A percentile compares a stretch with the other conserved stretches of the same genome.
Conservation (phyloP, 768 basidiomycete genomes). For the Podaxis sp. region DNA sequence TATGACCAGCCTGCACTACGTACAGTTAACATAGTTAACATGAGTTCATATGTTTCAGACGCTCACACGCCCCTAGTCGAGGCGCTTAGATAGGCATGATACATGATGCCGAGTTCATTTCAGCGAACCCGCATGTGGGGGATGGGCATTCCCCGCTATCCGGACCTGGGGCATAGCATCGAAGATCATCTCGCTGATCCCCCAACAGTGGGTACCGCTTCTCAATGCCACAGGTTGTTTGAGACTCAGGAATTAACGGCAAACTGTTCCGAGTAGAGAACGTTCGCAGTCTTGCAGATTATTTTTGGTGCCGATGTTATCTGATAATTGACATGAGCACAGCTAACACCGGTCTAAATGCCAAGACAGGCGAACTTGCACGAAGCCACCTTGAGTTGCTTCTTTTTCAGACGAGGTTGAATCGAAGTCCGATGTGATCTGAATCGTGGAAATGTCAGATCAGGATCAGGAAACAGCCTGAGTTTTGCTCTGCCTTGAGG, state of each 20-base stretch:
- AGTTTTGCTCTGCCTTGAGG: conserved; percentile 4
- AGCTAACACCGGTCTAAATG: conserved; percentile 2
- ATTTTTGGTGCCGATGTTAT: neutral
- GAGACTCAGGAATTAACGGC: neutral
- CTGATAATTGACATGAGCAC: neutral
- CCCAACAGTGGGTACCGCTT: neutral
- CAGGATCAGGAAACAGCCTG: conserved; percentile 2
- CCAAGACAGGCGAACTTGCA: neutral
- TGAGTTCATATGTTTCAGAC: too few species aligned
- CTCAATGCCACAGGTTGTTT: neutral
- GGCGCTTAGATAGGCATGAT: too few species aligned
- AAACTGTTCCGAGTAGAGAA: neutral
- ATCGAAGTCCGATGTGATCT: neutral
- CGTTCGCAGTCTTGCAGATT: neutral
- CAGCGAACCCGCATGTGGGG: neutral
- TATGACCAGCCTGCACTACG: neutral
- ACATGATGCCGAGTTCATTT: too few species aligned
- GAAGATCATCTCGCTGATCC: neutral
- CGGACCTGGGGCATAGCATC: neutral
- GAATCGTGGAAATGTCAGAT: conserved; percentile 5
- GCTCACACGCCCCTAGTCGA: too few species aligned
- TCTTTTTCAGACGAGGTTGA: neutral
- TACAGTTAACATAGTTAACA: neutral
- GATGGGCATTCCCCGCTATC: neutral
- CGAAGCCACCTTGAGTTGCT: neutral